A percentile compares a stretch with the other conserved stretches of the same genome.
These are phyloP conservation scores for Chlamydomonas incerta DNA, from an alignment of 139 green algal species.

Conservation along the genomic window DNA sequence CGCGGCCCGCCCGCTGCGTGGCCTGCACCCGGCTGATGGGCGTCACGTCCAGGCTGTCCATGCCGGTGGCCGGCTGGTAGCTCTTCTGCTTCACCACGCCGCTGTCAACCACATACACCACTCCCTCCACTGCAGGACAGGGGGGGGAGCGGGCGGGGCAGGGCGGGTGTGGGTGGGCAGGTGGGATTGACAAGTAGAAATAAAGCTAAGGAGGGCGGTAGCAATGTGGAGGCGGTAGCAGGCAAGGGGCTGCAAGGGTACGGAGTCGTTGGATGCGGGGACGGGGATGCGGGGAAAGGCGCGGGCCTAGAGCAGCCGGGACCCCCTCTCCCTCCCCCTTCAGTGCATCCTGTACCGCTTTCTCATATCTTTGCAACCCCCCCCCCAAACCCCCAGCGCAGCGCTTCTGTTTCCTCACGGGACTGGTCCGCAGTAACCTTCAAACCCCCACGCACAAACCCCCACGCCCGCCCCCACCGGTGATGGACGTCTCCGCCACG, in stretches of 20 bases:
- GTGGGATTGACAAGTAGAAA: background rate
- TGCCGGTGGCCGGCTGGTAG: conserved; percentile 88
- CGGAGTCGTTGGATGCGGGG: too few species aligned
- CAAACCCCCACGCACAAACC: background rate
- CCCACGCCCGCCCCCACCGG: conserved; percentile 58
- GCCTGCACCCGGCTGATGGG: conserved; percentile 89
- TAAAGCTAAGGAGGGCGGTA: too few species aligned
- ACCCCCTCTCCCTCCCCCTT: too few species aligned
- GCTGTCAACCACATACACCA: conserved; percentile 92
- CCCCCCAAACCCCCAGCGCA: too few species aligned
- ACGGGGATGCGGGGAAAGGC: too few species aligned
- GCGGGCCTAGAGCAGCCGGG: too few species aligned
- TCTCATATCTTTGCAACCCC: too few species aligned
- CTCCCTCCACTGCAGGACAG: conserved; percentile 69
- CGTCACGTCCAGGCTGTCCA: conserved; percentile 90
- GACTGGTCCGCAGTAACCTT: background rate
- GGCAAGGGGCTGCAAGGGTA: too few species aligned
- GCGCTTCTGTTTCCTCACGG: too few species aligned
- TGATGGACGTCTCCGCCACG: conserved; percentile 97
- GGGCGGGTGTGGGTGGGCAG: background rate
- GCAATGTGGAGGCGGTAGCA: too few species aligned
- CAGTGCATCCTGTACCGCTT: too few species aligned
- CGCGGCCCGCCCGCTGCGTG: conserved; percentile 89
- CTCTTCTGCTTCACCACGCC: conserved; percentile 95
- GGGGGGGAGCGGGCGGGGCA: background rate